Evolutionary conservation across 2,329 filamentous ascomycete genomes (phyloP), one percentile per base, ranked within the genome.

Genomic region (Neopestalotiopsis clavispora): DNA sequence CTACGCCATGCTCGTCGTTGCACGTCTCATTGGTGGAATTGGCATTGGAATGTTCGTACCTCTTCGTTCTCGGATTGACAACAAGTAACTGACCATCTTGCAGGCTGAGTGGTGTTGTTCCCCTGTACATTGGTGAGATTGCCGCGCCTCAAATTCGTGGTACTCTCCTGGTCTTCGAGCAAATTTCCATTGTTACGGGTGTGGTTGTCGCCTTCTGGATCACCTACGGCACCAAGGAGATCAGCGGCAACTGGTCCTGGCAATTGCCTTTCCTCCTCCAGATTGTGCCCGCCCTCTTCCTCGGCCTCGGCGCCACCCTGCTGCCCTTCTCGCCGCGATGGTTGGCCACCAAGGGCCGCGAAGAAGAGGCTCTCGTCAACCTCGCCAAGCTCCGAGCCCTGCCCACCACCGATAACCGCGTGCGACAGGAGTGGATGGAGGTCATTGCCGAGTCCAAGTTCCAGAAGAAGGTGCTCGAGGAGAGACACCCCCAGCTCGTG

Each of bases 11-110:
- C 86, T 90, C 65, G 79, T 89, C 4, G 86, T 81, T 52, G 87
- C 87, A 34, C 81, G 87, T 28, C 87, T 88, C 71, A 80, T 89
- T 68, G 88, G 87, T 69, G 80, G 83, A 74, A 81, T 87, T 71
- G 85, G 83, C 30, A 82, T 87, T 32, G 85, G 85, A 71, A 82
- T 68, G 66, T 64, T 38, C 13, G 67, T 64, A 20, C n/a, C 14
- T 34, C n/a, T 28, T 67, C 10, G 3, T 38, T 40, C 30, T 49
- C 4, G 4, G 14, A 32, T 20, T 12, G 9, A 4, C 5, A n/a
- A 20, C 23, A 60, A 6, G 30, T 61, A 17, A 12, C 57, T 38
- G 59, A 56, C 4, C 2, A 7, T 38, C 59, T 40, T 7, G 40
- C 59, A 49, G 49, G 67, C 28, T 23, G 49, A 71, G 70, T 42